Percentiles rank a stretch among this genome's conserved stretches.
Evolutionary conservation across 1,284 basidiomycete species (phyloP).

Genomic region (Ganoderma lingzhi): DNA sequence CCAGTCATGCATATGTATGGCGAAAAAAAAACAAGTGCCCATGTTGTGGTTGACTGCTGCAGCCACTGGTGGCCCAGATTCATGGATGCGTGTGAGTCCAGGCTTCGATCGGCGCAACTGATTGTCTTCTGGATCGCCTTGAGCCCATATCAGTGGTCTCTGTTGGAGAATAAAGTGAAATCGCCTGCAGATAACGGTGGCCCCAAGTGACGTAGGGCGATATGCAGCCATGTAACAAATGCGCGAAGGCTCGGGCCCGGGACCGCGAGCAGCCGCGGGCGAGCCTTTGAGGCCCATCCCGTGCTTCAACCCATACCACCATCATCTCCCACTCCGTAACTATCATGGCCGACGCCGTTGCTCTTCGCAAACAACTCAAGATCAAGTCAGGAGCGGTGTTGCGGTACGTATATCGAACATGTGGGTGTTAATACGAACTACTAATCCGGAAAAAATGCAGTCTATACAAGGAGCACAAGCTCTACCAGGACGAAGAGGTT

Average conservation of each 20-base stretch:
- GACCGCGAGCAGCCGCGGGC: background rate
- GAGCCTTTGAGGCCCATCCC: background rate
- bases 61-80: background rate
- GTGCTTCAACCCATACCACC: background rate
- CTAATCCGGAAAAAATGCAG: constrained; percentile 45
- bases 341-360: constrained; percentile 57
- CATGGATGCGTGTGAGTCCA: background rate
- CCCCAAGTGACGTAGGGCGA: constrained; percentile 14
- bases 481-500: constrained; percentile 76
- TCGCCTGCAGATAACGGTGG: background rate
- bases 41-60: background rate
- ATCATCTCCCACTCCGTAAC: background rate
- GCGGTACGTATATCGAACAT: constrained; percentile 57
- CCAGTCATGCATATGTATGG: background rate
- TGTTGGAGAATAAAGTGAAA: background rate
- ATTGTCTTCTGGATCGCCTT: background rate
- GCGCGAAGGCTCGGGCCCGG: background rate
- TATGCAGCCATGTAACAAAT: constrained; percentile 1
- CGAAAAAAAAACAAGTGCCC: background rate
- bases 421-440: background rate
- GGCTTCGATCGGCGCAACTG: background rate
- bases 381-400: constrained; percentile 81
- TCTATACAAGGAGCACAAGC: constrained; percentile 74
- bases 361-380: constrained; percentile 73
- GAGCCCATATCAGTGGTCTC: background rate